phyloP scores from a whole-genome alignment of 2,329 filamentous ascomycete genomes.

The Colletotrichum cuscutae region DNA sequence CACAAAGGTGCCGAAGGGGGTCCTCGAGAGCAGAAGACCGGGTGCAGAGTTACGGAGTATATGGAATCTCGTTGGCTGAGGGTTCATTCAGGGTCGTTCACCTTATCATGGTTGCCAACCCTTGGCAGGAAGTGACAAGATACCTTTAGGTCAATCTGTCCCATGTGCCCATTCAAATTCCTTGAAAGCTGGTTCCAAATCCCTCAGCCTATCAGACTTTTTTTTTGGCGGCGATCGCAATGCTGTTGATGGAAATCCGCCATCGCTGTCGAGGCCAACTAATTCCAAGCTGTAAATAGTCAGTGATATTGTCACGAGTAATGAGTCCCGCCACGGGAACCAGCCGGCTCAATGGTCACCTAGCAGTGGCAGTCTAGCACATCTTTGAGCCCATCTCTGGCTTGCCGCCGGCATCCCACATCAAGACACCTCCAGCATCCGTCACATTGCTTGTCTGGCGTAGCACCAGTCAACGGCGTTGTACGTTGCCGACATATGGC shows the following conservation, averaged over 20 bases:
- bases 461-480: background rate
- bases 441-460: background rate
- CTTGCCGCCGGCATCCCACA: background rate
- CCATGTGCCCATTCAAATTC: background rate
- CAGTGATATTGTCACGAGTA: background rate
- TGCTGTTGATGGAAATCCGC: background rate
- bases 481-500: background rate
- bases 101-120: background rate
- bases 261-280: conserved; percentile 2
- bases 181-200: background rate
- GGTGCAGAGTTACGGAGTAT: background rate
- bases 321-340: background rate
- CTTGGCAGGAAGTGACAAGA: background rate
- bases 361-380: background rate
- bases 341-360: conserved; percentile 1
- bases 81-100: background rate
- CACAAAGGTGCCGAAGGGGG: background rate
- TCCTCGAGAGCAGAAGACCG: background rate
- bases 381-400: background rate
- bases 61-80: background rate
- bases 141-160: background rate
- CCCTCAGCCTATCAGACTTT: background rate
- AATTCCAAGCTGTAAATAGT: background rate
- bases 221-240: background rate
- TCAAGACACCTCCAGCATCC: background rate